Percentiles rank a stretch among this genome's conserved stretches.
phyloP scores from a whole-genome alignment of 2,329 filamentous ascomycete species.

The Monosporascus sp. region DNA sequence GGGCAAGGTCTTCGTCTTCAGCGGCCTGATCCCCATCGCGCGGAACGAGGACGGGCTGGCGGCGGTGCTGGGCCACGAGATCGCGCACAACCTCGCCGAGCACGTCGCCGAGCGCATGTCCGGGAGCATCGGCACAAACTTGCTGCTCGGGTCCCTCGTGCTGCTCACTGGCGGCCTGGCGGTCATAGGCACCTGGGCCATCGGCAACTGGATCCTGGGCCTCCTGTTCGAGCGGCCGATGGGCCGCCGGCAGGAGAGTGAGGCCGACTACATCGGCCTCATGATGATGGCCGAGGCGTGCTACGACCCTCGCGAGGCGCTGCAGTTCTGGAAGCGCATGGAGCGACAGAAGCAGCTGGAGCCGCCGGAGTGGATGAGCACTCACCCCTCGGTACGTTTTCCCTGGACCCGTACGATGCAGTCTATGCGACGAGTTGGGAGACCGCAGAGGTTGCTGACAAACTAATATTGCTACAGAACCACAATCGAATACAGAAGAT shows the following conservation, averaged over 20 bases:
- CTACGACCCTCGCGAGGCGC: constrained; percentile 64
- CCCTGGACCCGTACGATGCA: no score
- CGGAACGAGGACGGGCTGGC: constrained; percentile 65
- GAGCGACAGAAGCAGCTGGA: constrained; percentile 43
- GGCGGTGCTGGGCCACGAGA: constrained; percentile 73
- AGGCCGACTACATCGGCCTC: constrained; percentile 76
- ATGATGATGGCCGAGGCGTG: constrained; percentile 81
- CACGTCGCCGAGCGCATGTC: constrained; percentile 63
- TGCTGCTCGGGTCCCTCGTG: constrained; percentile 46
- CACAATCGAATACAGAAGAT: constrained; percentile 62
- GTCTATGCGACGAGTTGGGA: no score
- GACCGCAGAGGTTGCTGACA: neutral
- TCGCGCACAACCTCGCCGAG: constrained; percentile 69
- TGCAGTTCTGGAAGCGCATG: constrained; percentile 65
- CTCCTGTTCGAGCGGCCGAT: constrained; percentile 65
- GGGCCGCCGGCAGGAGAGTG: constrained; percentile 65
- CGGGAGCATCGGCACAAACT: constrained; percentile 45
- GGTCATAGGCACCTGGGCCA: constrained; percentile 34
- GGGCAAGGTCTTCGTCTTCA: constrained; percentile 76
- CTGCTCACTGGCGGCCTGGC: constrained; percentile 43
- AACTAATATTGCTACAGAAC: constrained; percentile 36
- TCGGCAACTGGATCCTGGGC: constrained; percentile 50
- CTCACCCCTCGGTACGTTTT: constrained; percentile 63
- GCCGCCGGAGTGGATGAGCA: constrained; percentile 68
- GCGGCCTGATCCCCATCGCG: constrained; percentile 66